phyloP scores from a whole-genome alignment of 768 basidiomycete genomes.

The Termitomyces sp. region DNA sequence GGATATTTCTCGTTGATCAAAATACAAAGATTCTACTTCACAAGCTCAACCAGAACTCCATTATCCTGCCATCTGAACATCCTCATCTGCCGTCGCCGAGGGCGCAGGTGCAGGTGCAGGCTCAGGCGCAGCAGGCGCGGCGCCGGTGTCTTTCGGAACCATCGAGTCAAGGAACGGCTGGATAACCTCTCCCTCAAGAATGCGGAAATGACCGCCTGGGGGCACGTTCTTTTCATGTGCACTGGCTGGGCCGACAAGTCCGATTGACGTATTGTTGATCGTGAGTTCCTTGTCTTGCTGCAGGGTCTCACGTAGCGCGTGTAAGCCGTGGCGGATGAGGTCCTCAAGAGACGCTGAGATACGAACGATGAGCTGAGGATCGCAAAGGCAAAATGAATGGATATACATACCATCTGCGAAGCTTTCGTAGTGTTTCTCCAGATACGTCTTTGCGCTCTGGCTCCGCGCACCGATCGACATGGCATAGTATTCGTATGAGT shows the following conservation, averaged over 20 bases:
- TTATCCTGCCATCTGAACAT: slow-evolving; percentile 85
- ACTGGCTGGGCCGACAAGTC: slow-evolving; percentile 80
- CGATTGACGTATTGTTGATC: slow-evolving; percentile 90
- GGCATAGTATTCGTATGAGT: slow-evolving; percentile 96
- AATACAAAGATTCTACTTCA: slow-evolving; percentile 2
- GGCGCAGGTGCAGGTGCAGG: slow-evolving; percentile 36
- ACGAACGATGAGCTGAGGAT: background rate
- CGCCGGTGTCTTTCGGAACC: slow-evolving; percentile 62
- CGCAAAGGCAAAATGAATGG: background rate
- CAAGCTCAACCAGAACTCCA: slow-evolving; percentile 11
- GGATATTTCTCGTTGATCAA: background rate
- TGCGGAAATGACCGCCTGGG: slow-evolving; percentile 70
- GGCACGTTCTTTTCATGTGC: slow-evolving; percentile 51
- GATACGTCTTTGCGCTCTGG: slow-evolving; percentile 97
- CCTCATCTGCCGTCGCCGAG: slow-evolving; percentile 56
- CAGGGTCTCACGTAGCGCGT: slow-evolving; percentile 93
- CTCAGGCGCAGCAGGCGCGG: slow-evolving; percentile 29
- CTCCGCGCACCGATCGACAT: slow-evolving; percentile 98
- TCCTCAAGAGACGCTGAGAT: slow-evolving; percentile 76
- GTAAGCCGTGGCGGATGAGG: slow-evolving; percentile 88
- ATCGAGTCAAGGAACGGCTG: slow-evolving; percentile 75
- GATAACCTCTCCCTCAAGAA: slow-evolving; percentile 81
- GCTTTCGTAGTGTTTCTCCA: slow-evolving; percentile 90
- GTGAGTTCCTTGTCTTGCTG: slow-evolving; percentile 98
- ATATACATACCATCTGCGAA: slow-evolving; percentile 75